A percentile compares a stretch with the other conserved stretches of the same genome.
Conservation (phyloP, 2,329 filamentous ascomycete genomes). For the Colletotrichum magnum region DNA sequence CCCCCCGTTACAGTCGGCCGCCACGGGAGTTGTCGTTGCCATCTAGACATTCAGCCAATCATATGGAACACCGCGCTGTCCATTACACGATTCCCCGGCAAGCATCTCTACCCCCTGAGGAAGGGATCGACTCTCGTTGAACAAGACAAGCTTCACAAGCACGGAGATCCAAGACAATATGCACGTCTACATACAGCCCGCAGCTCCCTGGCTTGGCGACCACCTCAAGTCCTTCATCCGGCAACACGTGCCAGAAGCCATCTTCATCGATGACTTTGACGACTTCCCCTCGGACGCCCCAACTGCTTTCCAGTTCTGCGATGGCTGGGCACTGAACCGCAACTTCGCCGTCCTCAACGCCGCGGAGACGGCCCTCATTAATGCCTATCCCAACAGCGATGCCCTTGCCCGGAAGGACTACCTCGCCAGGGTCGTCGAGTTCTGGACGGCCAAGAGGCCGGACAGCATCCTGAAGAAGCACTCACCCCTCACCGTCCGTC, state of each 20-base stretch:
- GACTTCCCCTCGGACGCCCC: conserved; percentile 45
- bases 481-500: conserved; percentile 50
- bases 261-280: conserved; percentile 48
- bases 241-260: conserved; percentile 46
- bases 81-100: conserved; percentile 22
- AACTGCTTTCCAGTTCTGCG: conserved; percentile 50
- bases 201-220: conserved; percentile 50
- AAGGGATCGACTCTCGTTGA: conserved; percentile 8
- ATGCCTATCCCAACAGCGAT: conserved; percentile 57
- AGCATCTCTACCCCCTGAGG: conserved; percentile 29
- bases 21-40: not conserved
- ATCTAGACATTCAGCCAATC: not conserved
- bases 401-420: conserved; percentile 55
- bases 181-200: conserved; percentile 46
- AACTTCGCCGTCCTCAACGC: conserved; percentile 52
- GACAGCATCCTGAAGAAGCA: conserved; percentile 49
- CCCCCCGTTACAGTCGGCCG: not conserved
- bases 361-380: conserved; percentile 49
- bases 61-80: conserved; percentile 21
- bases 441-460: conserved; percentile 54
- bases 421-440: conserved; percentile 52
- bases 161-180: conserved; percentile 29
- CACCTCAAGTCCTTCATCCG: conserved; percentile 50
- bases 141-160: not conserved
- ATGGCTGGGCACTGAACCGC: conserved; percentile 52